phyloP scores from a whole-genome alignment of 2,329 filamentous ascomycete species.

The Penicillium sp. region DNA sequence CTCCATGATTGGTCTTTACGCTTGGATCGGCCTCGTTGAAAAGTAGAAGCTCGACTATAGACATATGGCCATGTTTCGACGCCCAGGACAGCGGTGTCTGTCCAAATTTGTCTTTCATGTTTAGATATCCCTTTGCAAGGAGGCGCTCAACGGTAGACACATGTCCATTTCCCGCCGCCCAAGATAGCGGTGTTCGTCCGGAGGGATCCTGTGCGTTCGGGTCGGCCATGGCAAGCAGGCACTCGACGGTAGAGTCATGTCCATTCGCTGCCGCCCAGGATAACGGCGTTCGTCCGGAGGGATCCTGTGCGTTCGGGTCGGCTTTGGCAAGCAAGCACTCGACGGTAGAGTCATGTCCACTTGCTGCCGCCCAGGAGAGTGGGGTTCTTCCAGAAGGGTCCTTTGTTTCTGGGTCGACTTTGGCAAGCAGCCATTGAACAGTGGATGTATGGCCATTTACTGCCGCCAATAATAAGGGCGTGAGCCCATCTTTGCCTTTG shows the following conservation, averaged over 20 bases:
- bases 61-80: conserved; percentile 1
- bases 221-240: too few relatives aligned
- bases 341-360: neutral
- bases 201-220: neutral
- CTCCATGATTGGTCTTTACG: too few relatives aligned
- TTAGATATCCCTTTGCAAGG: neutral
- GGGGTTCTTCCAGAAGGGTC: neutral
- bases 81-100: conserved; percentile 5
- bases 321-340: too few relatives aligned
- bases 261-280: conserved; percentile 3
- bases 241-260: neutral
- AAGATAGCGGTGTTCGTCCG: neutral
- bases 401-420: neutral
- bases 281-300: neutral
- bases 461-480: conserved; percentile 5
- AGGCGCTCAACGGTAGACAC: neutral
- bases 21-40: too few relatives aligned
- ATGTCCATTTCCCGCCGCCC: conserved; percentile 6
- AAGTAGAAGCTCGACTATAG: conserved; percentile 4
- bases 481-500: neutral
- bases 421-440: conserved; percentile 1
- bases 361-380: neutral
- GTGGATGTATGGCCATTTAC: conserved; percentile 1
- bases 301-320: neutral
- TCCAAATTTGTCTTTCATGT: neutral